These are phyloP conservation scores for Kodamaea sp. DNA, from an alignment of 1,139 yeast species.

Conservation along the genomic window DNA sequence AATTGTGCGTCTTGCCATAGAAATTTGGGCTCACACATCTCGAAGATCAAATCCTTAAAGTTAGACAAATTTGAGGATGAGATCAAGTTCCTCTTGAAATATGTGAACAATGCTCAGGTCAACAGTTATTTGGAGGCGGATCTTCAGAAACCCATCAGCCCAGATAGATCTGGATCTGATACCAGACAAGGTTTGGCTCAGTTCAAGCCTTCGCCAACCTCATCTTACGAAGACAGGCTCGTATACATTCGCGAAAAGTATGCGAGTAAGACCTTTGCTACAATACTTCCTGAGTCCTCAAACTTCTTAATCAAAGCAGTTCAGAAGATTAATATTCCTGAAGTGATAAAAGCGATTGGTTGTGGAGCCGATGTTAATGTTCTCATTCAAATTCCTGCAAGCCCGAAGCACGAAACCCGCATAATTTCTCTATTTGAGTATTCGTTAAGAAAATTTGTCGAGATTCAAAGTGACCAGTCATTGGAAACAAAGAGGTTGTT, in stretches of 20 bases:
- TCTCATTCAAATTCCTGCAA: constrained; percentile 30
- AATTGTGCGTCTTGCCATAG: constrained; percentile 72
- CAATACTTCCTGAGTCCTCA: constrained; percentile 24
- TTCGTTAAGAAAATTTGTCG: constrained; percentile 53
- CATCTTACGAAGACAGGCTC: constrained; percentile 37
- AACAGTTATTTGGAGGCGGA: constrained; percentile 41
- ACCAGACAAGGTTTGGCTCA: background rate
- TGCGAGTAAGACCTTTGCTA: constrained; percentile 37
- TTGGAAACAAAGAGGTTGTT: constrained; percentile 35
- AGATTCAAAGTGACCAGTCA: constrained; percentile 16
- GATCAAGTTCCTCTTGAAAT: constrained; percentile 37
- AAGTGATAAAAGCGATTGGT: constrained; percentile 48
- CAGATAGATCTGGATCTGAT: background rate
- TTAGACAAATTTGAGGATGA: constrained; percentile 52
- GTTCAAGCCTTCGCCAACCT: constrained; percentile 31
- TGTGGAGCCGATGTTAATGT: constrained; percentile 52
- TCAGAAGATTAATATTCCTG: constrained; percentile 48
- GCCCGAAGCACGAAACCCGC: constrained; percentile 22
- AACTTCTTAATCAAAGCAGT: constrained; percentile 45
- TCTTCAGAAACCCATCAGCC: constrained; percentile 10
- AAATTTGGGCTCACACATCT: constrained; percentile 51
- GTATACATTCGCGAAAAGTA: constrained; percentile 56
- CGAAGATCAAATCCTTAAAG: constrained; percentile 51
- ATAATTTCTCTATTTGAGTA: constrained; percentile 57
- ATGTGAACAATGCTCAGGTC: constrained; percentile 40